Evolutionary conservation across 768 basidiomycete species (phyloP).

Genomic region (Calocera viscosa): DNA sequence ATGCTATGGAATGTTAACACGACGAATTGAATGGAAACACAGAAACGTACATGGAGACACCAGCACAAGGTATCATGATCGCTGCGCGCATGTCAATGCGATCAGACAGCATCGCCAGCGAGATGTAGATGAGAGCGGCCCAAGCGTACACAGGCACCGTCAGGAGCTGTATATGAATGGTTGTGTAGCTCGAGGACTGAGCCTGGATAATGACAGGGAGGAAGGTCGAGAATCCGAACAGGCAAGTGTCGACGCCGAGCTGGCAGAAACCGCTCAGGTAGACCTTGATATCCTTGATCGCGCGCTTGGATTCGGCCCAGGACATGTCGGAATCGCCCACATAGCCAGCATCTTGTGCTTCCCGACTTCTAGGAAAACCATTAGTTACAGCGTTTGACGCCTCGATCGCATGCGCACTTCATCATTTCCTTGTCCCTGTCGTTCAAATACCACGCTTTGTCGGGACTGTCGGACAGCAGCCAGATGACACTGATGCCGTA

Average conservation of each 20-base stretch:
- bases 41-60: constrained; percentile 7
- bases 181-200: constrained; percentile 6
- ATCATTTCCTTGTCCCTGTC: constrained; percentile 13
- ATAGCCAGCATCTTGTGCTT: constrained; percentile 10
- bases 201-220: constrained; percentile 12
- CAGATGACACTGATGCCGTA: constrained; percentile 7
- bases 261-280: constrained; percentile 11
- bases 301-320: constrained; percentile 11
- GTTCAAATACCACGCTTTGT: constrained; percentile 11
- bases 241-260: constrained; percentile 9
- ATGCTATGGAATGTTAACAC: background rate
- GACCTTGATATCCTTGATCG: background rate
- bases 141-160: constrained; percentile 14
- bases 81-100: constrained; percentile 9
- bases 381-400: background rate
- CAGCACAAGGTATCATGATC: constrained; percentile 11
- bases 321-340: constrained; percentile 10
- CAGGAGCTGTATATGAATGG: constrained; percentile 12
- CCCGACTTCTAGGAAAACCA: background rate
- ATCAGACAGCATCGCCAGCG: constrained; percentile 10
- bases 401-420: background rate
- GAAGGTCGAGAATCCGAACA: constrained; percentile 15
- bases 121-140: constrained; percentile 5
- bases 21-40: background rate
- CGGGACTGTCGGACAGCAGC: constrained; percentile 13